Percentiles rank a stretch among this genome's conserved stretches.
phyloP scores from a whole-genome alignment of 768 basidiomycete genomes.

The Rhodotorula diobovata region DNA sequence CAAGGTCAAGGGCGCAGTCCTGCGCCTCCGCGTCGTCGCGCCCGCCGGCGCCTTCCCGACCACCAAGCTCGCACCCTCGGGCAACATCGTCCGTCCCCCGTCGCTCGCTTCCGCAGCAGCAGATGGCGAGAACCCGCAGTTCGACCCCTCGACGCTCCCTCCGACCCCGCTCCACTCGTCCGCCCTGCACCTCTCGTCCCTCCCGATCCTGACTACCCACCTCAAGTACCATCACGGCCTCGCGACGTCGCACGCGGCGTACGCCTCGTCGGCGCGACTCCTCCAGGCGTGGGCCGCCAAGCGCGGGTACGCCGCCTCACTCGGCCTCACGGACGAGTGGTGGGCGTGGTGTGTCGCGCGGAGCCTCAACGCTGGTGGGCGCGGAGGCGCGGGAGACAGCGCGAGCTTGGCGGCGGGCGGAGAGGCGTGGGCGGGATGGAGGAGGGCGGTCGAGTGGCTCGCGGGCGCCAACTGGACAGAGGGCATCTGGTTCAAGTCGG shows the following conservation, averaged over 20 bases:
- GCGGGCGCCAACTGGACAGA: slow-evolving; percentile 37
- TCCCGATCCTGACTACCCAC: slow-evolving; percentile 49
- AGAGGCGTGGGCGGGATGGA: slow-evolving; percentile 37
- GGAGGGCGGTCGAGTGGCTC: slow-evolving; percentile 39
- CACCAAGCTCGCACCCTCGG: slow-evolving; percentile 61
- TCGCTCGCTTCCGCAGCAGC: slow-evolving; percentile 39
- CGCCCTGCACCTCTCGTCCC: slow-evolving; percentile 57
- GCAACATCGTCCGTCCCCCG: slow-evolving; percentile 61
- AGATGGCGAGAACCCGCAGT: slow-evolving; percentile 27
- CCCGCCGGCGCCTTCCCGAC: slow-evolving; percentile 56
- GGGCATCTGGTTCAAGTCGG: slow-evolving; percentile 29
- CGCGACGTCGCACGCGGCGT: slow-evolving; percentile 56
- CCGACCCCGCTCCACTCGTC: slow-evolving; percentile 75
- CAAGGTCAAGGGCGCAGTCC: slow-evolving; percentile 61
- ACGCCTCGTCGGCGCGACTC: slow-evolving; percentile 68
- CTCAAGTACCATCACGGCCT: slow-evolving; percentile 58
- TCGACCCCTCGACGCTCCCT: slow-evolving; percentile 41
- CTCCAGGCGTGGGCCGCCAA: slow-evolving; percentile 87
- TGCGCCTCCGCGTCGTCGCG: slow-evolving; percentile 70
- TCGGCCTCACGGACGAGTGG: slow-evolving; percentile 40
- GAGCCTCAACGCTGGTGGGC: slow-evolving; percentile 24
- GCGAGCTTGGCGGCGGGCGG: slow-evolving; percentile 33
- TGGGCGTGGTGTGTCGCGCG: slow-evolving; percentile 37
- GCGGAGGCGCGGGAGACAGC: not conserved
- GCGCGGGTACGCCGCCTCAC: slow-evolving; percentile 55